These are phyloP conservation scores for Globisporangium parvum DNA, from an alignment of 352 stramenopile genomes.

Conservation along the genomic window DNA sequence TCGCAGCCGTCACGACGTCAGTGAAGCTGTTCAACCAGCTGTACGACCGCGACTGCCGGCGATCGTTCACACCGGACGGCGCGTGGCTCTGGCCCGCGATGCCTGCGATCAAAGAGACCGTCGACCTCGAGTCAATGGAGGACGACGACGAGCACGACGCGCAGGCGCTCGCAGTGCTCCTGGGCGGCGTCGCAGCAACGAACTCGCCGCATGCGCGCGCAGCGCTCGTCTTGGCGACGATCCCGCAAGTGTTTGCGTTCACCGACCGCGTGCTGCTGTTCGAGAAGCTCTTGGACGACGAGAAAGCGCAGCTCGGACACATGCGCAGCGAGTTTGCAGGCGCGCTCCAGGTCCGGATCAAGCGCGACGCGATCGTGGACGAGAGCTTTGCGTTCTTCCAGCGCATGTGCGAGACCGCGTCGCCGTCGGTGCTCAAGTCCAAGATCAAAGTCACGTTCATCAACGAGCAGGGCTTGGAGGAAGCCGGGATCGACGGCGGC, in stretches of 20 bases:
- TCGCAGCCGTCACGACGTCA: conserved; percentile 47
- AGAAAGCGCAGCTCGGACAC: conserved; percentile 39
- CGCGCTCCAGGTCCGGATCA: conserved; percentile 53
- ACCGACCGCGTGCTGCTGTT: conserved; percentile 70
- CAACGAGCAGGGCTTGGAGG: conserved; percentile 92
- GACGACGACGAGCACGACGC: conserved; percentile 35
- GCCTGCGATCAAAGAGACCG: conserved; percentile 54
- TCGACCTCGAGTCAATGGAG: conserved; percentile 59
- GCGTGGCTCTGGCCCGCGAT: conserved; percentile 73
- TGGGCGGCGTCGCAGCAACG: conserved; percentile 21
- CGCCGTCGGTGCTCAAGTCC: conserved; percentile 74
- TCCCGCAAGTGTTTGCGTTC: conserved; percentile 81
- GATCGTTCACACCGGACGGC: conserved; percentile 32
- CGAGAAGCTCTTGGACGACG: conserved; percentile 58
- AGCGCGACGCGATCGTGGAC: conserved; percentile 83
- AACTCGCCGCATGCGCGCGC: conserved; percentile 30
- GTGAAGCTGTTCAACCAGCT: conserved; percentile 81
- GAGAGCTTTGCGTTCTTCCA: conserved; percentile 87
- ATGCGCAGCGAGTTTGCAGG: conserved; percentile 55
- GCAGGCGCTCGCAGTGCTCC: conserved; percentile 41
- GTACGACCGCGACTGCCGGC: conserved; percentile 63
- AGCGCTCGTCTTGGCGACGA: conserved; percentile 57
- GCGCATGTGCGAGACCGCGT: conserved; percentile 38
- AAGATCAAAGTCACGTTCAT: conserved; percentile 90
- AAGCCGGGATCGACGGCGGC: conserved; percentile 95